Percentiles rank a stretch among this genome's conserved stretches.
Evolutionary conservation across 495 filamentous ascomycete species (phyloP).

Genomic region (Astrocystis sublimbata): DNA sequence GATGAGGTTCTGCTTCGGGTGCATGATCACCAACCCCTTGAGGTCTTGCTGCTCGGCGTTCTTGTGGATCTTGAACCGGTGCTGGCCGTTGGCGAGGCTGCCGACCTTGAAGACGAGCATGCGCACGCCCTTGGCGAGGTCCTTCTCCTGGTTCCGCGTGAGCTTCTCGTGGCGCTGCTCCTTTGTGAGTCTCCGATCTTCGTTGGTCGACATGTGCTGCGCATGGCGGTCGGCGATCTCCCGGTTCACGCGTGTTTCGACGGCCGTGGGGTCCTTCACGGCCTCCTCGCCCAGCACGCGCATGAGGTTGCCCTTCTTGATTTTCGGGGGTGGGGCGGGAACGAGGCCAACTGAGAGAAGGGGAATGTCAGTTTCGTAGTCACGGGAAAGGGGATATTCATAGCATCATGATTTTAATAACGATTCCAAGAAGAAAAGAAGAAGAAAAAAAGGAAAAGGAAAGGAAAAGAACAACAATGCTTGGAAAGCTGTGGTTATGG

Average conservation of each 20-base stretch:
- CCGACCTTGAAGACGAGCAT: constrained; percentile 86
- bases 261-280: constrained; percentile 95
- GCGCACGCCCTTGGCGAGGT: constrained; percentile 80
- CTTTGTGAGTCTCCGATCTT: constrained; percentile 86
- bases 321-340: constrained; percentile 86
- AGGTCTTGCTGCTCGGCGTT: constrained; percentile 87
- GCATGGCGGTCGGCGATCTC: constrained; percentile 84
- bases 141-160: constrained; percentile 77
- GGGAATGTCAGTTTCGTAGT: constrained; percentile 1
- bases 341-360: constrained; percentile 65
- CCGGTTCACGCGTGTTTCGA: constrained; percentile 87
- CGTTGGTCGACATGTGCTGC: constrained; percentile 76
- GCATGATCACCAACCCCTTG: constrained; percentile 84
- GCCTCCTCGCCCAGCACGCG: constrained; percentile 95
- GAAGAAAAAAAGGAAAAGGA: too few relatives aligned
- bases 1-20: constrained; percentile 83
- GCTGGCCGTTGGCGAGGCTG: constrained; percentile 82
- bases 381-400: too few relatives aligned
- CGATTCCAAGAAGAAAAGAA: too few relatives aligned
- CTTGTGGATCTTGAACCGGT: constrained; percentile 88
- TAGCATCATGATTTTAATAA: too few relatives aligned
- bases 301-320: constrained; percentile 96
- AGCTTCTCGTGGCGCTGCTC: constrained; percentile 88
- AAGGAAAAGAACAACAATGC: neutral
- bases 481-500: neutral